Evolutionary conservation across 176 grass and related monocot species (phyloP).

Genomic region (Oryza meridionalis): DNA sequence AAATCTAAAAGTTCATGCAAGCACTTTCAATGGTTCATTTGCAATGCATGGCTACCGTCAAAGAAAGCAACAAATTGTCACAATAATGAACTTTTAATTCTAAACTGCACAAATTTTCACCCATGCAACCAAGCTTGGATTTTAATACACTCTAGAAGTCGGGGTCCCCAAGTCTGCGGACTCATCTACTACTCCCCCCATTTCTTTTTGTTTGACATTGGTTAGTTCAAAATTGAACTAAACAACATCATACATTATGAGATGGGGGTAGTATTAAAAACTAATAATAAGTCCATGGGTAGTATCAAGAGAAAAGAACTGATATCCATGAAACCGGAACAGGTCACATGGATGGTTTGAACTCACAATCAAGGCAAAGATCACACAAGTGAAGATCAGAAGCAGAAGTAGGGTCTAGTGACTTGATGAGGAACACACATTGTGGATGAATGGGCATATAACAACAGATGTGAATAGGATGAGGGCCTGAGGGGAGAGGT

Average conservation of each 20-base stretch:
- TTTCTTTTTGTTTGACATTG: too few relatives aligned
- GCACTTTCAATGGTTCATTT: not conserved
- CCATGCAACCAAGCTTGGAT: not conserved
- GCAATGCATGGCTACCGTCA: not conserved
- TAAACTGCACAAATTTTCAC: not conserved
- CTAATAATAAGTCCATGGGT: not conserved
- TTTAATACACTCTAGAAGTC: not conserved
- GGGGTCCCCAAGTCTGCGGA: not conserved
- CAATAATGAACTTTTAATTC: not conserved
- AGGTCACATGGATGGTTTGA: too few relatives aligned
- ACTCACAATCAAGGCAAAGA: not conserved
- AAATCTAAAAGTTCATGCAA: not conserved
- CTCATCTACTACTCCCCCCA: not conserved
- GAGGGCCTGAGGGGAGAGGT: not conserved
- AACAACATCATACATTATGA: too few relatives aligned
- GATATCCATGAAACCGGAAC: not conserved
- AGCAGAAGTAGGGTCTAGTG: not conserved
- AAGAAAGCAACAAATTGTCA: not conserved
- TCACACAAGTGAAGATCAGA: not conserved
- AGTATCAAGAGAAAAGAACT: not conserved
- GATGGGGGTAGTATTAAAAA: not conserved
- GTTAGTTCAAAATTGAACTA: too few relatives aligned
- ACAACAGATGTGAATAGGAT: not conserved
- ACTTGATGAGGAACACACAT: not conserved
- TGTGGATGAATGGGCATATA: not conserved